A percentile compares a stretch with the other conserved stretches of the same genome.
Evolutionary conservation across 805 yeast genomes (phyloP).

Genomic region (Candida parachauliodes): DNA sequence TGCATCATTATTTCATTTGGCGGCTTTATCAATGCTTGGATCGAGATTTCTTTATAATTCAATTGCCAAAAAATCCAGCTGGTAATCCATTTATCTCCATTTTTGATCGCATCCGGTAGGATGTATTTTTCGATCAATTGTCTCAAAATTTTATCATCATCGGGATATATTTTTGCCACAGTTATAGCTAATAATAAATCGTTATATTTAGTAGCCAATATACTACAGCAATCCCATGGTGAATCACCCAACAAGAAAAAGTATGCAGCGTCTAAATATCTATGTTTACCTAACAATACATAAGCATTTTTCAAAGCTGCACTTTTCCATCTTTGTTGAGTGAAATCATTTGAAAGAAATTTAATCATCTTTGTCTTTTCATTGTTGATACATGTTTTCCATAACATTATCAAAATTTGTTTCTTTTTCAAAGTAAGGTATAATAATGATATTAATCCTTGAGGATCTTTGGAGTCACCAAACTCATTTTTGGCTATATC

Average conservation of each 20-base stretch:
- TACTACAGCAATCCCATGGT: constrained; percentile 72
- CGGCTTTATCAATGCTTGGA: constrained; percentile 61
- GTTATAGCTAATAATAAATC: constrained; percentile 77
- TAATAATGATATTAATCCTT: constrained; percentile 61
- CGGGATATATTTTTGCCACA: constrained; percentile 69
- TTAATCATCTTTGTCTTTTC: constrained; percentile 81
- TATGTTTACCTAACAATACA: constrained; percentile 83
- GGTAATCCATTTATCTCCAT: constrained; percentile 76
- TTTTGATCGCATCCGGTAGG: constrained; percentile 52
- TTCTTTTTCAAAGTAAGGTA: constrained; percentile 79
- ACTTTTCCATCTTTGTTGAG: constrained; percentile 70
- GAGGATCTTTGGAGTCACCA: constrained; percentile 61
- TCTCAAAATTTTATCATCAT: constrained; percentile 14
- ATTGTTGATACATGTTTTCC: constrained; percentile 76
- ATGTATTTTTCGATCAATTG: constrained; percentile 47
- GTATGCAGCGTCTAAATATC: constrained; percentile 82
- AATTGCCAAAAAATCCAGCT: constrained; percentile 79
- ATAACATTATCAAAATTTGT: constrained; percentile 69
- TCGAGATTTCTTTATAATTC: constrained; percentile 38
- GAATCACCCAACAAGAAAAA: constrained; percentile 80
- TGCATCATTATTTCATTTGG: constrained; percentile 35
- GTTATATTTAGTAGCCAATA: constrained; percentile 60
- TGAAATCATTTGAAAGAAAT: constrained; percentile 74
- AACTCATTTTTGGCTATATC: constrained; percentile 71
- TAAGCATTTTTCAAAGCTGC: constrained; percentile 93